Evolutionary conservation across 345 rosid genomes (phyloP).

Genomic region (Theobroma cacao): DNA sequence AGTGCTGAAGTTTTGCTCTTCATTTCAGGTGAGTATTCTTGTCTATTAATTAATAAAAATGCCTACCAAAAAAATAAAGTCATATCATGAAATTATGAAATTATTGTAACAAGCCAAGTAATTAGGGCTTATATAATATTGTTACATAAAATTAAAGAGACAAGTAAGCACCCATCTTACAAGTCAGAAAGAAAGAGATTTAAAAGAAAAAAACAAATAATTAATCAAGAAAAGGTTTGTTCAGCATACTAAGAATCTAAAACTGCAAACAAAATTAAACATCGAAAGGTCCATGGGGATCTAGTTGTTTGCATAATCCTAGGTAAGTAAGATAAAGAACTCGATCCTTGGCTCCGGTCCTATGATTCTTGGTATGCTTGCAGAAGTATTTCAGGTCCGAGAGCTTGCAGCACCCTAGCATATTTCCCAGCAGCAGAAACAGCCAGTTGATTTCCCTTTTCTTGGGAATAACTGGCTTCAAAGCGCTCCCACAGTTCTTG

Average conservation of each 20-base stretch:
- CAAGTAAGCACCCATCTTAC: too few species aligned
- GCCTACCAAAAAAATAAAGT: background rate
- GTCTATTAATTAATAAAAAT: too few species aligned
- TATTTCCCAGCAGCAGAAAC: constrained; percentile 34
- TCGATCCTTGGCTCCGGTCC: constrained; percentile 45
- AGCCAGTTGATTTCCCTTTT: constrained; percentile 35
- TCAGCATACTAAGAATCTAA: background rate
- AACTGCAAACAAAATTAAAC: background rate
- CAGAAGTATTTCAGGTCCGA: constrained; percentile 34
- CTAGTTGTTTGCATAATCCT: constrained; percentile 30
- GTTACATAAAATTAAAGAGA: too few species aligned
- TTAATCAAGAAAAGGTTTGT: too few species aligned
- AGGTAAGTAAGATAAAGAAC: constrained; percentile 37
- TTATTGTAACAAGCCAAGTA: too few species aligned
- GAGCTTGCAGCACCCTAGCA: constrained; percentile 38
- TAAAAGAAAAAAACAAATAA: too few species aligned
- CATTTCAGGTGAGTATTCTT: background rate
- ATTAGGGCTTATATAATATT: too few species aligned
- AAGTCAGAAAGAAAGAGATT: too few species aligned
- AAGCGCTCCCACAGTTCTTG: constrained; percentile 11
- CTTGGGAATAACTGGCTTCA: constrained; percentile 21
- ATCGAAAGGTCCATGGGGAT: constrained; percentile 26
- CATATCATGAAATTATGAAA: background rate
- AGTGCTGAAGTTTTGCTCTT: background rate
- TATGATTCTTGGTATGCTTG: constrained; percentile 38